Base-by-base conservation (phyloP, 2,329 filamentous ascomycete genomes). In the Zopfia rhizophila region DNA sequence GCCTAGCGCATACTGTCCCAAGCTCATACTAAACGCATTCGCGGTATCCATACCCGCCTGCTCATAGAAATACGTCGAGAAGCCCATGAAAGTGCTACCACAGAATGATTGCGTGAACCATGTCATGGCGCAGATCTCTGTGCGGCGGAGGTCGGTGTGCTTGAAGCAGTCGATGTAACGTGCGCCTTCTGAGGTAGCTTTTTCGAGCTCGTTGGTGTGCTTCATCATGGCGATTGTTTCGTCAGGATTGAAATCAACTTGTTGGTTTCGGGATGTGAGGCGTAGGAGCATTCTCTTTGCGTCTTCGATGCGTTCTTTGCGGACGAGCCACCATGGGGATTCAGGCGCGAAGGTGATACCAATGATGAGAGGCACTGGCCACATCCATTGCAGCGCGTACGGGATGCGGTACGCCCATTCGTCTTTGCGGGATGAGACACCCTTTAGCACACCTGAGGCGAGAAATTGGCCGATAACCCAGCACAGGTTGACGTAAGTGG, bases 151-250 rank as follows among this genome's bases (percentile, higher is more conserved):
- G 65, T 96, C 86, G 14, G 83, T 82, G n/a, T 90, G 89, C 69
- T 81, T 86, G 81, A 96, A 95, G 75, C 91, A 96, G 69, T 96
- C 91, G 58, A 82, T 71, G 72, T 94, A 96, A 25, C 81, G 85
- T 7, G 88, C 83, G 25, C 90, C 90, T 10, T 76, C 75, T 27
- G 61, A 62, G 7, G 90, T 86, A 69, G 83, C 77, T 64, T 89
- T 82, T 68, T 96, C 91, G 11, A 95, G 76, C 1, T 88, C 87
- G 5, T 89, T 91, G 3, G 91, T 96, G 65, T 94, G 89, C 3
- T 90, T 84, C 88, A 96, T 96, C 90, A 96, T 94, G 59, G 89
- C 86, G 50, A 96, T 80, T 0, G 89, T 94, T 28, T 70, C 60
- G 44, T 70, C 61, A 38, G 61, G 58, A 35, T 69, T 65, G 60